These are phyloP conservation scores for Eimeria maxima DNA, from an alignment of 169 alveolate genomes.

Conservation along the genomic window DNA sequence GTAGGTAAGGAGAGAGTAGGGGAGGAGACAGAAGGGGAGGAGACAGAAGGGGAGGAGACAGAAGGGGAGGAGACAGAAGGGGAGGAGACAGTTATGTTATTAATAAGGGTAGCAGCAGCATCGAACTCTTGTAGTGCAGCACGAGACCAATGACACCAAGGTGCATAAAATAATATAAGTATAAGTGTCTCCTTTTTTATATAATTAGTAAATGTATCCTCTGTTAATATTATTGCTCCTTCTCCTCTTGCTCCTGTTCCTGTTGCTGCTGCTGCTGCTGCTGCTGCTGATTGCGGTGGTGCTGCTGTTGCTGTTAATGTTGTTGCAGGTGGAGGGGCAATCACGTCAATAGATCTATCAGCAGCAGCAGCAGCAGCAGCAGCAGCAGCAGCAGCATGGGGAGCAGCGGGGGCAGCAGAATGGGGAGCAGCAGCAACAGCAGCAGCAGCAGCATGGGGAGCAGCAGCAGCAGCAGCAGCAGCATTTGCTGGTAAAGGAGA, in stretches of 20 bases:
- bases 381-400: too few species aligned
- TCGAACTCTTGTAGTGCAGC: constrained; percentile 76
- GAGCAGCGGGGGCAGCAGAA: too few species aligned
- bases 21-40: too few species aligned
- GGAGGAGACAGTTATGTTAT: constrained; percentile 10
- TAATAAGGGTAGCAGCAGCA: constrained; percentile 84
- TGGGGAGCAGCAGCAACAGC: not conserved
- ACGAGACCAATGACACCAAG: constrained; percentile 82
- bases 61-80: not conserved
- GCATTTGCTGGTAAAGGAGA: not conserved
- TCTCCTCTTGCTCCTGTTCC: not conserved
- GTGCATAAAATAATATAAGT: constrained; percentile 69
- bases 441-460: not conserved
- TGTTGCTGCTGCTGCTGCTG: too few species aligned
- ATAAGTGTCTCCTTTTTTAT: not conserved
- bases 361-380: too few species aligned
- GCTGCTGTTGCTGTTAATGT: too few species aligned
- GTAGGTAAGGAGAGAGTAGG: too few species aligned
- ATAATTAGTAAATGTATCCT: constrained; percentile 1
- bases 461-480: not conserved
- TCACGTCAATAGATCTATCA: too few species aligned
- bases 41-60: constrained; percentile 13
- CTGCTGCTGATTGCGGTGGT: too few species aligned
- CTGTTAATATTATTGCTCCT: constrained; percentile 4
- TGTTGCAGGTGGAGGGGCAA: too few species aligned